These are phyloP conservation scores for Colletotrichum phormii DNA, from an alignment of 2,329 filamentous ascomycete species.

Conservation along the genomic window DNA sequence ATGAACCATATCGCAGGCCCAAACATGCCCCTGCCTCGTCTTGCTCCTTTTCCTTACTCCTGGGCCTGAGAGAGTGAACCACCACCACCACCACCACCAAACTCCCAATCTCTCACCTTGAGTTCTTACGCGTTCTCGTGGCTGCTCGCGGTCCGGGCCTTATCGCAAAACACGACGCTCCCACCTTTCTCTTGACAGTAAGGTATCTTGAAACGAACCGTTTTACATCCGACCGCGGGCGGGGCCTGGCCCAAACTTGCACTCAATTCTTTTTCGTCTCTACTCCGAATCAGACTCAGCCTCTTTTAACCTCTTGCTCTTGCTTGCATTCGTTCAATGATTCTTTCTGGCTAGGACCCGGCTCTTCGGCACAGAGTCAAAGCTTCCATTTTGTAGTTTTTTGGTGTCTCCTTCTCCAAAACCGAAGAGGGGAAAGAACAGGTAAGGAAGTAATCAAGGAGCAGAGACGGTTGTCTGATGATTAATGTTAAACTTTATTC, in stretches of 20 bases:
- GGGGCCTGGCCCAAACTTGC: neutral
- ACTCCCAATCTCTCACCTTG: neutral
- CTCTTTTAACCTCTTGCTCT: neutral
- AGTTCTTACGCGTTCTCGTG: constrained; percentile 3
- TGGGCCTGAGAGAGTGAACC: neutral
- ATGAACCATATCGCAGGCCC: constrained; percentile 14
- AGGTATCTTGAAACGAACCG: constrained; percentile 3
- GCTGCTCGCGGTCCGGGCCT: neutral
- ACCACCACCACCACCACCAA: neutral
- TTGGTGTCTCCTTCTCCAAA: neutral
- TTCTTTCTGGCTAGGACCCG: neutral
- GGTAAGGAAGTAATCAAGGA: neutral
- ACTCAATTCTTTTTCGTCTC: neutral
- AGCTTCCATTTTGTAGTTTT: neutral
- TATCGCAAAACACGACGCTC: neutral
- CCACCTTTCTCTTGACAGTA: neutral
- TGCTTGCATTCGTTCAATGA: neutral
- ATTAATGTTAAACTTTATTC: neutral
- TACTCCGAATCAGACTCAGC: constrained; percentile 6
- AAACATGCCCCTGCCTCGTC: constrained; percentile 27
- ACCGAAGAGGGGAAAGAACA: neutral
- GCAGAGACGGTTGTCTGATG: neutral
- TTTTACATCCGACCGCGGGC: neutral
- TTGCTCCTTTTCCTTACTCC: neutral
- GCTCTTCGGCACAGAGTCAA: constrained; percentile 13